Conservation (phyloP, 2,329 filamentous ascomycete genomes). For the Rhynchosporium secalis region DNA sequence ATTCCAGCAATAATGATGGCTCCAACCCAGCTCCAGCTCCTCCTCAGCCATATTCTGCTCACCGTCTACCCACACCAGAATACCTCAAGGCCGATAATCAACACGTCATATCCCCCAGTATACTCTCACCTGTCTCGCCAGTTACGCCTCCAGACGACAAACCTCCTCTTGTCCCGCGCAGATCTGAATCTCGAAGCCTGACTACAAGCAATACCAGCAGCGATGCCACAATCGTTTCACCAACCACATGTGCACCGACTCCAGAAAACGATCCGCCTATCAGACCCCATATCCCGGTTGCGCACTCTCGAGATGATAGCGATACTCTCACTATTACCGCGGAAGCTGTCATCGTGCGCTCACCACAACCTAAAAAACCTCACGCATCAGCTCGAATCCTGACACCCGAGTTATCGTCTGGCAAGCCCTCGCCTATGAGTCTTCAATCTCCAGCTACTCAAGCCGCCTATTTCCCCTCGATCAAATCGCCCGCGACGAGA, state of each 20-base stretch:
- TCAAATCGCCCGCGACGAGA: conserved; percentile 22
- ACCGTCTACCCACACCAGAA: conserved; percentile 33
- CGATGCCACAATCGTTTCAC: conserved; percentile 12
- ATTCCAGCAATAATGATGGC: conserved; percentile 17
- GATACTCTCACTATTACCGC: conserved; percentile 37
- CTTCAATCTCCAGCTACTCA: conserved; percentile 24
- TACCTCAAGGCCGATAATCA: conserved; percentile 31
- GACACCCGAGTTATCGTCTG: conserved; percentile 30
- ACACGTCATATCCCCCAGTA: conserved; percentile 24
- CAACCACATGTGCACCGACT: neutral
- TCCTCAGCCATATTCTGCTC: conserved; percentile 20
- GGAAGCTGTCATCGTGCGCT: conserved; percentile 26
- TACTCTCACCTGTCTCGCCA: conserved; percentile 31
- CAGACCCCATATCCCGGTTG: conserved; percentile 17
- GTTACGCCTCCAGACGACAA: conserved; percentile 32
- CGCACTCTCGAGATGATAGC: conserved; percentile 31
- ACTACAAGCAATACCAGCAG: conserved; percentile 7
- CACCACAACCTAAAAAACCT: conserved; percentile 35
- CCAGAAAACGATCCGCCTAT: conserved; percentile 11
- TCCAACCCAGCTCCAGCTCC: conserved; percentile 23
- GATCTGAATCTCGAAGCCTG: conserved; percentile 27
- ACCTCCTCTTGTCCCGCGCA: conserved; percentile 27
- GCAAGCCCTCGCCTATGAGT: conserved; percentile 24
- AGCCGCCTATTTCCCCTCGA: conserved; percentile 29
- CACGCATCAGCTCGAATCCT: conserved; percentile 28